These are phyloP conservation scores for Botrytis squamosa DNA, from an alignment of 2,329 filamentous ascomycete species.

Conservation along the genomic window DNA sequence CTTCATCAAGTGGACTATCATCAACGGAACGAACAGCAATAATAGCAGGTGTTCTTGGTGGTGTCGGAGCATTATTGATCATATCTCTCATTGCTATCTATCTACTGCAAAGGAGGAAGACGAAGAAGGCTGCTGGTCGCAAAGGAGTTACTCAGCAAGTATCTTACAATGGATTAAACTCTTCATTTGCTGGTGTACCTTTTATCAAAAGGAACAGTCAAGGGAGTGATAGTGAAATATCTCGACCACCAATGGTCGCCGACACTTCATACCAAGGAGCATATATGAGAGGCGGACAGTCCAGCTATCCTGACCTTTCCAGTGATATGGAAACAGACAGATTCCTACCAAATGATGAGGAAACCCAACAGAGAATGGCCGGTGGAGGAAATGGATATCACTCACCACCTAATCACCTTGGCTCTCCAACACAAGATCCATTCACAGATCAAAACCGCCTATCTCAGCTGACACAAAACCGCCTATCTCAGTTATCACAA, in stretches of 20 bases:
- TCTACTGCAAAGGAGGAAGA: constrained; percentile 26
- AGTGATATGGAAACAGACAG: constrained; percentile 21
- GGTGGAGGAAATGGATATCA: constrained; percentile 2
- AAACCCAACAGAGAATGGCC: constrained; percentile 17
- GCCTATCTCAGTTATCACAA: not conserved
- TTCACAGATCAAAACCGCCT: constrained; percentile 18
- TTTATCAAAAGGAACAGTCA: constrained; percentile 23
- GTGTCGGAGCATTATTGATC: constrained; percentile 26
- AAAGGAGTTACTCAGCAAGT: constrained; percentile 21
- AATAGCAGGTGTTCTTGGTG: constrained; percentile 29
- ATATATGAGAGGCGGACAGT: constrained; percentile 24
- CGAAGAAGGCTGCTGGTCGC: constrained; percentile 18
- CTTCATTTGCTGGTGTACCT: constrained; percentile 28
- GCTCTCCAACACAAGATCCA: constrained; percentile 13
- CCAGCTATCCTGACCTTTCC: constrained; percentile 22
- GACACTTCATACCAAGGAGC: constrained; percentile 15
- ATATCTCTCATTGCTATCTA: constrained; percentile 26
- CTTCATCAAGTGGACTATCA: constrained; percentile 22
- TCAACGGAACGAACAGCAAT: constrained; percentile 23
- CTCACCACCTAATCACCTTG: constrained; percentile 5
- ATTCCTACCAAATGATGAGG: constrained; percentile 25
- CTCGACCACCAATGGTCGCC: constrained; percentile 15
- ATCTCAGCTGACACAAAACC: not conserved
- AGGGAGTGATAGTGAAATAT: constrained; percentile 15
- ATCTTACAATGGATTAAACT: constrained; percentile 29